phyloP scores from a whole-genome alignment of 2,329 filamentous ascomycete genomes.

The Claviceps humidiphila region DNA sequence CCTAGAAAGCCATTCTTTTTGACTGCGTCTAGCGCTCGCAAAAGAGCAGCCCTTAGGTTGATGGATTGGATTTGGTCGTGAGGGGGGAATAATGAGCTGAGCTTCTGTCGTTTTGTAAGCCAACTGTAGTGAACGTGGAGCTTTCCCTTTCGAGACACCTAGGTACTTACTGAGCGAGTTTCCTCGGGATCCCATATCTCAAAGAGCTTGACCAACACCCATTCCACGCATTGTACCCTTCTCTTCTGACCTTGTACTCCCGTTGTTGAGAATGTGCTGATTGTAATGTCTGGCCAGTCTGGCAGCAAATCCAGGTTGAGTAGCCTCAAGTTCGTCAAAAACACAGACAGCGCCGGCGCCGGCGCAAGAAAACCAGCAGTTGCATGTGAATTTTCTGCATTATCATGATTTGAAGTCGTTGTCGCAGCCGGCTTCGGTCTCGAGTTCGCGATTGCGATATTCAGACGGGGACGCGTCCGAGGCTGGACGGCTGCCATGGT shows the following conservation, averaged over 20 bases:
- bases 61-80: conserved; percentile 81
- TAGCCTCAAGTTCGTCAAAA: conserved; percentile 72
- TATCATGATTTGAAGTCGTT: not conserved
- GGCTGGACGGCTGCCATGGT: conserved; percentile 8
- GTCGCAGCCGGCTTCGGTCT: not conserved
- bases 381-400: not conserved
- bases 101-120: conserved; percentile 43
- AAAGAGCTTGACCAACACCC: conserved; percentile 82
- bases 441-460: not conserved
- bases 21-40: conserved; percentile 65
- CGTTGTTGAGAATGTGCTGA: conserved; percentile 55
- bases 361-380: not conserved
- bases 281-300: conserved; percentile 70
- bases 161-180: conserved; percentile 49
- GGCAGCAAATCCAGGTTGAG: conserved; percentile 62
- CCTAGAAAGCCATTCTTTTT: conserved; percentile 81
- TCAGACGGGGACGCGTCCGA: conserved; percentile 6
- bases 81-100: conserved; percentile 82
- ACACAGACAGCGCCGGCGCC: conserved; percentile 26
- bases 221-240: conserved; percentile 73
- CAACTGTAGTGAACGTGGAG: not conserved
- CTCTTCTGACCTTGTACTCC: conserved; percentile 64
- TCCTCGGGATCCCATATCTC: conserved; percentile 68
- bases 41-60: conserved; percentile 74
- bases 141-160: conserved; percentile 8